Base-by-base conservation (phyloP, 352 stramenopile species). In the Phytophthora vignae region DNA sequence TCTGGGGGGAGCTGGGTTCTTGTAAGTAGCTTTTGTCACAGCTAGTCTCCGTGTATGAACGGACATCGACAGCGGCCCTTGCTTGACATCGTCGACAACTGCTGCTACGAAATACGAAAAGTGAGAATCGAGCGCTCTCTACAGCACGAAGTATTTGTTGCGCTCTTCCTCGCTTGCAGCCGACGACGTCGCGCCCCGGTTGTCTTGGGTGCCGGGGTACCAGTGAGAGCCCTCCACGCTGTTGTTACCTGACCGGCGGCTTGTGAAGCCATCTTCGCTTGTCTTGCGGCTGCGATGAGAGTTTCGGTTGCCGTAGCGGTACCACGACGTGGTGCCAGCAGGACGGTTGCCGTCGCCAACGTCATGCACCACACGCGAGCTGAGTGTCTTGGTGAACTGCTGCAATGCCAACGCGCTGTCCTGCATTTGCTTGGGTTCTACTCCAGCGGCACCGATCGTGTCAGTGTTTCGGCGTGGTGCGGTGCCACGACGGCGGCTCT, bases 121-220 rank as follows among this genome's bases (percentile, higher is more conserved):
- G 54, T 48, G 59, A 66, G 67, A 40, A 61, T 44, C 22, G n/a
- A 55, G 64, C 54, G 56, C 40, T 58, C 42, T 74, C 84, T 94
- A 94, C 48, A 94, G 75, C 66, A 94, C 87, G 63, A 94, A 94
- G 77, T 94, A 94, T 71, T 93, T 94, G 74, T 74, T 92, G 66
- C 86, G 84, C 58, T 91, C 83, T 61, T 94, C 86, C 70, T 94
- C 85, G 60, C 76, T 90, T 27, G 77, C 77, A 54, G 48, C 78
- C 21, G 82, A 88, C 38, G 76, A 68, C 42, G 70, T 73, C 38
- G 76, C 77, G 57, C 70, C 69, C 9, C 82, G 80, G 25, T 73
- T 71, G 38, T 87, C 77, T 27, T 81, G 72, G 31, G 78, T 71
- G 36, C 58, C 69, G 53, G 72, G 54, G 58, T 85, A 85, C 79